Base-by-base conservation (phyloP, 2,329 filamentous ascomycete species). In the Ophiocordyceps camponoti-saundersi region DNA sequence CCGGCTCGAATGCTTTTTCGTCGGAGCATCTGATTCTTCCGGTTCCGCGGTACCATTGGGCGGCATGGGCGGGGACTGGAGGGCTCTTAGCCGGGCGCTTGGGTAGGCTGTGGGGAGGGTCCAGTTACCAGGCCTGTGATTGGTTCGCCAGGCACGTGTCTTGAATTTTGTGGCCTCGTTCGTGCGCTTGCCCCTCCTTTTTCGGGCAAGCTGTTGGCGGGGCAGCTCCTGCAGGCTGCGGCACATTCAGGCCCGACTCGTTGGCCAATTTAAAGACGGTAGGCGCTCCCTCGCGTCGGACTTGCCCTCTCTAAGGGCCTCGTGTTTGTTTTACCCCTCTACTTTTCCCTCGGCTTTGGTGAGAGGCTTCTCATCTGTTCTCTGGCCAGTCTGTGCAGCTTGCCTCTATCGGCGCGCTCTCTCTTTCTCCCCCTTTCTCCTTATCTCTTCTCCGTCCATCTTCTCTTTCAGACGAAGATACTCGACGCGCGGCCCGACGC, bases 1-100 rank as follows among this genome's bases (percentile, higher is more conserved):
- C 56, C 52, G 26, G 55, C 53, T 57, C 55, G 52, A 57, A 8
- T 47, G 50, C 49, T 55, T 58, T 59, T 57, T 56, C 52, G 50
- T 45, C 55, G 55, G 56, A 56, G 50, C 48, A 48, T 56, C 23
- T 43, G 32, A 52, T 58, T 58, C 45, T 57, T 55, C 56, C 54
- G 53, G 51, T 47, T 57, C 54, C 56, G 54, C 32, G 41, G 30
- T 15, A 29, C 11, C 8, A 29, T 18, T 32, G 51, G 50, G 32
- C 43, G 43, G 8, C 23, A n/a, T 32, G 22, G 16, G 30, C 29
- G 23, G 15, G 11, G 41, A 12, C 26, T 22, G 3, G 15, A 22
- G 8, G 16, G 16, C n/a, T 10, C 36, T 18, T 6, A 16, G 34
- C 34, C 34, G 34, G 36, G 36, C 36, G 36, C 36, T 39, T 39